A percentile compares a stretch with the other conserved stretches of the same genome.
Evolutionary conservation across 2,329 filamentous ascomycete genomes (phyloP).

Genomic region (Phyllosticta paracitricarpa): DNA sequence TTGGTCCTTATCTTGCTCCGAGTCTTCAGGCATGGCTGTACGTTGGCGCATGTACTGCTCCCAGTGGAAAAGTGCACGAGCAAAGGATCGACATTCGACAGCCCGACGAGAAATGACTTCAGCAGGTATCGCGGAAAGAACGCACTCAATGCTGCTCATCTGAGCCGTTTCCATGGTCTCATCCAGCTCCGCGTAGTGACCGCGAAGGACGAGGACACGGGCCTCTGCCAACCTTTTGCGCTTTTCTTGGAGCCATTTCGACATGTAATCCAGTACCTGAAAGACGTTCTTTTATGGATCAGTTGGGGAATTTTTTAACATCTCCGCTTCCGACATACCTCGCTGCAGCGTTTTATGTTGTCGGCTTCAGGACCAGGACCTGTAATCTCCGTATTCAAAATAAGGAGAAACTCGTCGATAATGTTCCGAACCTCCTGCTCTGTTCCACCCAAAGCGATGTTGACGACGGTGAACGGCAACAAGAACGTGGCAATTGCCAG

Average conservation of each 20-base stretch:
- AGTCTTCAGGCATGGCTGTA: slow-evolving; percentile 32
- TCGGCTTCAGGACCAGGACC: slow-evolving; percentile 54
- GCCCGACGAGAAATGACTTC: slow-evolving; percentile 71
- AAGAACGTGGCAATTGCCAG: slow-evolving; percentile 79
- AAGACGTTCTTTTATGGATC: slow-evolving; percentile 63
- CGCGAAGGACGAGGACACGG: slow-evolving; percentile 31
- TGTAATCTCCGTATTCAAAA: slow-evolving; percentile 56
- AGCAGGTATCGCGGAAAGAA: slow-evolving; percentile 60
- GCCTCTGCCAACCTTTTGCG: slow-evolving; percentile 36
- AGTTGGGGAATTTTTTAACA: slow-evolving; percentile 11
- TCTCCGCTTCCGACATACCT: slow-evolving; percentile 46
- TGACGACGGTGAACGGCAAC: slow-evolving; percentile 76
- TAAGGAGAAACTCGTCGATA: slow-evolving; percentile 60
- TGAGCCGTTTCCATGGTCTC: slow-evolving; percentile 43
- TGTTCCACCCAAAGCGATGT: slow-evolving; percentile 66
- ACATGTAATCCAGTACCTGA: slow-evolving; percentile 80
- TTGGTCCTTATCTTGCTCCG: slow-evolving; percentile 42
- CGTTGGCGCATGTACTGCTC: slow-evolving; percentile 72
- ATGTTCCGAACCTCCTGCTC: slow-evolving; percentile 56
- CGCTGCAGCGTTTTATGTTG: slow-evolving; percentile 73
- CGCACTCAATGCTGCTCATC: slow-evolving; percentile 58
- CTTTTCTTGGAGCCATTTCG: slow-evolving; percentile 81
- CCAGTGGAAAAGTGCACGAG: slow-evolving; percentile 85
- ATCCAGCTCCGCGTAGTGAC: slow-evolving; percentile 37
- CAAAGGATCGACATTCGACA: slow-evolving; percentile 88